Evolutionary conservation across 2,329 filamentous ascomycete genomes (phyloP).

Genomic region (Monosporascus sp.): DNA sequence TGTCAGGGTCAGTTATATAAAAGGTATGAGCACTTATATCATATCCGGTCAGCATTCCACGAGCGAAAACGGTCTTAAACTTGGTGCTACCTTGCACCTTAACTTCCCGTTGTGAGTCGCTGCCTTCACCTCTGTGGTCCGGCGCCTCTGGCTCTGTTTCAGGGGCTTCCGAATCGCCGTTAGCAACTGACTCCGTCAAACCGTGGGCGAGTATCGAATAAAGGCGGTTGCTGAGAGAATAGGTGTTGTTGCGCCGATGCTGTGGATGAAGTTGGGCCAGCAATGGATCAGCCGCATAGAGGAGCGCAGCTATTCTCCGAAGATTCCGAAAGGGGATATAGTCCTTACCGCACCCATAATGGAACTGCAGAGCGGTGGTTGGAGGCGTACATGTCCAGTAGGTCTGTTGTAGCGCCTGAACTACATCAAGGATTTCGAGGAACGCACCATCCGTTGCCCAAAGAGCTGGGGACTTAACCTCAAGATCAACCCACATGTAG

Average conservation of each 20-base stretch:
- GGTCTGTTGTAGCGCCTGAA: slow-evolving; percentile 3
- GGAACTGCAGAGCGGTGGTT: slow-evolving; percentile 12
- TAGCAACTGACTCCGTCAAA: neutral
- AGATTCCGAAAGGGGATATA: slow-evolving; percentile 10
- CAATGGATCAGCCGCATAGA: slow-evolving; percentile 17
- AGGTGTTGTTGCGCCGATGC: slow-evolving; percentile 1
- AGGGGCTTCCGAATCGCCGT: neutral
- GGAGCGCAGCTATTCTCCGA: slow-evolving; percentile 15
- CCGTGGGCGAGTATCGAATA: slow-evolving; percentile 15
- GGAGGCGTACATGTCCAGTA: slow-evolving; percentile 12
- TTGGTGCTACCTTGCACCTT: too few relatives aligned
- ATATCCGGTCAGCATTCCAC: too few relatives aligned
- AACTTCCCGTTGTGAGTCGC: neutral
- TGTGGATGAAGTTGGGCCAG: slow-evolving; percentile 15
- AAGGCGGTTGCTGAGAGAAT: slow-evolving; percentile 12
- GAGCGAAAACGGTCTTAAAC: too few relatives aligned
- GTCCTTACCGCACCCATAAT: slow-evolving; percentile 14
- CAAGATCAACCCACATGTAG: slow-evolving; percentile 4
- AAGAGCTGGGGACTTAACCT: slow-evolving; percentile 16
- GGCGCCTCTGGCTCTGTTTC: neutral
- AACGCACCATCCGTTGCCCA: slow-evolving; percentile 13
- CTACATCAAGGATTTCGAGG: slow-evolving; percentile 11
- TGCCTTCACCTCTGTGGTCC: neutral
- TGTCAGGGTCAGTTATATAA: neutral
- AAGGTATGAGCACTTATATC: neutral